Evolutionary conservation across 306 rosid species (phyloP).

Genomic region (Luffa acutangula): DNA sequence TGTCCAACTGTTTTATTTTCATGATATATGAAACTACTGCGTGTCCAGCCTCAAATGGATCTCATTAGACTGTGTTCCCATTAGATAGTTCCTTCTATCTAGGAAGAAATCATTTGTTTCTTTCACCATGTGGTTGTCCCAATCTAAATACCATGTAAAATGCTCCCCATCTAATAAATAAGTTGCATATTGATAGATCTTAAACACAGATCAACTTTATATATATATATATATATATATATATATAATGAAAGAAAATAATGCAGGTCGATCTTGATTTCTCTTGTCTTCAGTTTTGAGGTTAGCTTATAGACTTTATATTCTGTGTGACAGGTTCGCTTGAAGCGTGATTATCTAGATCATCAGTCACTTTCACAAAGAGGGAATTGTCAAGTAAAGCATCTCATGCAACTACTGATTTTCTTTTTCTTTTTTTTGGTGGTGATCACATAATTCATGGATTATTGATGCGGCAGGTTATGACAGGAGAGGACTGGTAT

Average conservation of each 20-base stretch:
- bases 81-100: neutral
- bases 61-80: neutral
- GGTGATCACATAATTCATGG: slow-evolving; percentile 8
- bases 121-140: neutral
- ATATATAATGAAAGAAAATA: too few species aligned
- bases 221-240: too few species aligned
- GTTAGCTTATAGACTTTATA: neutral
- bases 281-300: neutral
- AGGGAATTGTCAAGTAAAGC: slow-evolving; percentile 40
- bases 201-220: neutral
- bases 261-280: neutral
- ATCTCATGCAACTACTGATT: neutral
- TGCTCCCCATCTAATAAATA: neutral
- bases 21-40: neutral
- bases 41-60: neutral
- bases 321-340: slow-evolving; percentile 47
- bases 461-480: slow-evolving; percentile 24
- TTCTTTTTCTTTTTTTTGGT: neutral
- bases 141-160: neutral
- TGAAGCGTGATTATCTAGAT: slow-evolving; percentile 86
- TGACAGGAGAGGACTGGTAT: slow-evolving; percentile 92
- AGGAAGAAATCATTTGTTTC: neutral
- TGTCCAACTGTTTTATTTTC: neutral
- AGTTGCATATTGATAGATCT: neutral
- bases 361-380: slow-evolving; percentile 39